Evolutionary conservation across 2,329 filamentous ascomycete genomes (phyloP), one percentile per base, ranked within the genome.

Genomic region (Zasmidium cellare): DNA sequence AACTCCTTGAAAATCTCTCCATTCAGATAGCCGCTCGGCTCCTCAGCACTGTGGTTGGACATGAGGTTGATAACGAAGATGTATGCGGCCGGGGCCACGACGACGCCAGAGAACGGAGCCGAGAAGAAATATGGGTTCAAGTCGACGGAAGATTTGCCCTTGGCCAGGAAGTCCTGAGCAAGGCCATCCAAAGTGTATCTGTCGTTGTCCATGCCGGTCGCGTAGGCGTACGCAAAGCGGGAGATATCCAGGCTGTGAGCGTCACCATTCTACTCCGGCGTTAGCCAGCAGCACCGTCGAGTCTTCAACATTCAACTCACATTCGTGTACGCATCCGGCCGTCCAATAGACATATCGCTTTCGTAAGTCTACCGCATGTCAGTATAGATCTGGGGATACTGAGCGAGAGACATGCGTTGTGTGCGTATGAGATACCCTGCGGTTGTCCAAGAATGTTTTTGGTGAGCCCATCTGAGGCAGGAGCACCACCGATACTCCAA

Each of bases 381-480:
- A 31, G 28, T 14, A 6, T 46, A 6, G n/a, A n/a, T n/a, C n/a
- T n/a, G n/a, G n/a, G n/a, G n/a, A n/a, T n/a, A n/a, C n/a, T n/a
- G n/a, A n/a, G n/a, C n/a, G n/a, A n/a, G n/a, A n/a, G 71, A 51
- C 71, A 74, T 48, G 65, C 67, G 61, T 72, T 73, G 64, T 75
- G 72, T 9, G 64, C 61, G 44, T 63, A 65, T 3, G 64, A 65
- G 25, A 69, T 60, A 46, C 61, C 71, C 63, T 62, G 68, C 49
- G 54, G 51, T 45, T 53, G 50, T 23, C 65, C 64, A 24, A 69
- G 61, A 9, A 68, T 53, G 46, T 53, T 53, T 5, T 25, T 35
- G 11, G 59, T 58, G 12, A 61, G 51, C 16, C 35, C 31, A 25
- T 64, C 55, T 2, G 55, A 44, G 20, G 59, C 53, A 6, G 59